Percentiles rank a stretch among this genome's conserved stretches.
phyloP scores from a whole-genome alignment of 2,329 filamentous ascomycete species.

The Scedosporium dehoogii region DNA sequence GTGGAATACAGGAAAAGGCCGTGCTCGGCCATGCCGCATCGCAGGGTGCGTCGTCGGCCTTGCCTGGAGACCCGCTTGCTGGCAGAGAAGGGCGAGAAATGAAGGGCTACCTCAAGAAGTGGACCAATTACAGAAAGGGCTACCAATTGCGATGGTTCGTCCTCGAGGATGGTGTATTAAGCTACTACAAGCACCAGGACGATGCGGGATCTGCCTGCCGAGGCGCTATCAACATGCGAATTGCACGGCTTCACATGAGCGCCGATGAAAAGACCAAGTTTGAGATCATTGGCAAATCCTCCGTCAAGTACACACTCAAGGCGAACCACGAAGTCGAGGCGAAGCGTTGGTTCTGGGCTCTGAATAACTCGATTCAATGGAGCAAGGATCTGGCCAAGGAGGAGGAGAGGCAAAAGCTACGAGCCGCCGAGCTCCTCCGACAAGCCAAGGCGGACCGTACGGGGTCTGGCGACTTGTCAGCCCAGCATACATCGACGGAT shows the following conservation, averaged over 20 bases:
- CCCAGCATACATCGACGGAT: constrained; percentile 39
- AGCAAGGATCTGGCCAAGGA: constrained; percentile 93
- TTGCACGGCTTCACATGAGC: constrained; percentile 91
- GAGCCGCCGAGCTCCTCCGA: constrained; percentile 63
- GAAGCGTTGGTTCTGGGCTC: constrained; percentile 97
- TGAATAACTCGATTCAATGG: constrained; percentile 99
- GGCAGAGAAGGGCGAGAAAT: constrained; percentile 89
- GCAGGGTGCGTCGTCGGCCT: constrained; percentile 41
- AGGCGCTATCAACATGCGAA: constrained; percentile 97
- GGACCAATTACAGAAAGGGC: constrained; percentile 97
- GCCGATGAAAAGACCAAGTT: constrained; percentile 95
- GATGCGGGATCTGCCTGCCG: constrained; percentile 93
- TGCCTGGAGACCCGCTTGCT: constrained; percentile 51
- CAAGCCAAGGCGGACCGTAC: constrained; percentile 72
- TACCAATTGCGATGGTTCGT: constrained; percentile 98
- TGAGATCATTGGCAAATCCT: constrained; percentile 95
- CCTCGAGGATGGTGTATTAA: constrained; percentile 90
- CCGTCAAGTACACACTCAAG: constrained; percentile 95
- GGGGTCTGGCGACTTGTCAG: constrained; percentile 36
- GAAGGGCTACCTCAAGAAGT: constrained; percentile 98
- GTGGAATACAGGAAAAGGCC: constrained; percentile 93
- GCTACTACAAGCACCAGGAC: constrained; percentile 99
- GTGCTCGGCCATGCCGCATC: constrained; percentile 68
- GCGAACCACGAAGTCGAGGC: constrained; percentile 97
- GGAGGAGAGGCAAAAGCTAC: constrained; percentile 67